phyloP scores from a whole-genome alignment of 2,329 filamentous ascomycete species.

The Colletotrichum tabaci region DNA sequence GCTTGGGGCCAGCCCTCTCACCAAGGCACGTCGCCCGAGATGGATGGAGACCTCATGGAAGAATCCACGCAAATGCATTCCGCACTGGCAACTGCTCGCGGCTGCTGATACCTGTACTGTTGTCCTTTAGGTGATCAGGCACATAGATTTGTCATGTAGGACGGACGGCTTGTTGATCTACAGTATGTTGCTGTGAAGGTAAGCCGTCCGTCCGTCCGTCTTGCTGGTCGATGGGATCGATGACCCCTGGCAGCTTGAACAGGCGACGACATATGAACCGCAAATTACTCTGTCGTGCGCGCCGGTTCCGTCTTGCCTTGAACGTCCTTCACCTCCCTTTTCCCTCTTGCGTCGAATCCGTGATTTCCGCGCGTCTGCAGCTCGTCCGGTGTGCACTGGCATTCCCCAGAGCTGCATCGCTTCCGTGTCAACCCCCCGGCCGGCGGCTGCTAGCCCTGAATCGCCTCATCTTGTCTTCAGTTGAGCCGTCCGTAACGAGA shows the following conservation, averaged over 20 bases:
- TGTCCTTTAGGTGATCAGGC: too few relatives aligned
- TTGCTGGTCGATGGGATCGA: neutral
- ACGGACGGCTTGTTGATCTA: too few relatives aligned
- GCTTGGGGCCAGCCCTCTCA: constrained; percentile 1
- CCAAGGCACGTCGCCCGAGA: constrained; percentile 29
- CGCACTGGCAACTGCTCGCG: constrained; percentile 11
- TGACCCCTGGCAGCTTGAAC: neutral
- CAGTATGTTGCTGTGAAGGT: too few relatives aligned
- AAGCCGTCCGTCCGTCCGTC: too few relatives aligned
- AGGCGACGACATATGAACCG: neutral
- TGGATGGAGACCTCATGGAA: neutral
- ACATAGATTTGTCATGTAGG: too few relatives aligned
- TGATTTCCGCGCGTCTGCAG: constrained; percentile 8
- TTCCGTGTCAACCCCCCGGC: constrained; percentile 1
- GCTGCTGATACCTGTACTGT: too few relatives aligned
- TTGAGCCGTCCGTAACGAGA: constrained; percentile 23
- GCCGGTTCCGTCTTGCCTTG: neutral
- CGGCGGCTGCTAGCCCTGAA: neutral
- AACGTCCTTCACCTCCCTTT: neutral
- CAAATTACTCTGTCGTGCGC: neutral
- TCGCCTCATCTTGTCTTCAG: constrained; percentile 18
- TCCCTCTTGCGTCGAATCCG: constrained; percentile 23
- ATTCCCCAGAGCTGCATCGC: neutral
- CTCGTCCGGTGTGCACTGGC: constrained; percentile 4
- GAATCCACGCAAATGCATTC: neutral